These are phyloP conservation scores for Pisolithus microcarpus DNA, from an alignment of 768 basidiomycete genomes.

Conservation along the genomic window DNA sequence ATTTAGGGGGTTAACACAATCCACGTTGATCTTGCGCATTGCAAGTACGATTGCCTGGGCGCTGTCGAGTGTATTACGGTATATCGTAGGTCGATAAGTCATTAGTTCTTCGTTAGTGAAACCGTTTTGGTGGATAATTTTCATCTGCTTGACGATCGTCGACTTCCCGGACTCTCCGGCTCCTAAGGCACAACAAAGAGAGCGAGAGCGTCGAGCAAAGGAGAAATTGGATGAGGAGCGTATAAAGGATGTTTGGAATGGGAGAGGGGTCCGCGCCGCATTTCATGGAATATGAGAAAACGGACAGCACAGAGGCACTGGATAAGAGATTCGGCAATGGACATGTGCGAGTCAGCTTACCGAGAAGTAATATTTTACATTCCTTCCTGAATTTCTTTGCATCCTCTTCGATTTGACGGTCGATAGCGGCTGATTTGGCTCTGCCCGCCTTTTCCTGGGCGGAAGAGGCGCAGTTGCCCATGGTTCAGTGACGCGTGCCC, in stretches of 20 bases:
- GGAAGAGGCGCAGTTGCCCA: slow-evolving; percentile 67
- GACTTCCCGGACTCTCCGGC: slow-evolving; percentile 94
- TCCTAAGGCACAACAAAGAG: slow-evolving; percentile 39
- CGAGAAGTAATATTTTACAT: slow-evolving; percentile 90
- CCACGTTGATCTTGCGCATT: slow-evolving; percentile 79
- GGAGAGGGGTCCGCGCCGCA: background rate
- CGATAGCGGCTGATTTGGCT: slow-evolving; percentile 66
- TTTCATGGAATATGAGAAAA: background rate
- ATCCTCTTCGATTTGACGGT: slow-evolving; percentile 83
- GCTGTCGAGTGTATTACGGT: slow-evolving; percentile 82
- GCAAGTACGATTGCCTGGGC: slow-evolving; percentile 81
- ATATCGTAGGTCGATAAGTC: slow-evolving; percentile 71
- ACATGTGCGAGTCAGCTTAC: slow-evolving; percentile 38
- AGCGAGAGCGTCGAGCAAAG: background rate
- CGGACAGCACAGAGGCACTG: slow-evolving; percentile 5
- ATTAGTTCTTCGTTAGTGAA: slow-evolving; percentile 74
- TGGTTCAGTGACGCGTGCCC: slow-evolving; percentile 16
- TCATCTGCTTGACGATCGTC: slow-evolving; percentile 98
- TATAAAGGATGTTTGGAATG: background rate
- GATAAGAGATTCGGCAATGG: slow-evolving; percentile 4
- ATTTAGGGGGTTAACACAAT: slow-evolving; percentile 63
- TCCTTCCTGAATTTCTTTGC: slow-evolving; percentile 73
- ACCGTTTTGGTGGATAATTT: slow-evolving; percentile 93
- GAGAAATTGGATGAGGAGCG: background rate
- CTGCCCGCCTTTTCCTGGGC: slow-evolving; percentile 49